Evolutionary conservation across 2,329 filamentous ascomycete species (phyloP).

Genomic region (Calonectria multiphialidica): DNA sequence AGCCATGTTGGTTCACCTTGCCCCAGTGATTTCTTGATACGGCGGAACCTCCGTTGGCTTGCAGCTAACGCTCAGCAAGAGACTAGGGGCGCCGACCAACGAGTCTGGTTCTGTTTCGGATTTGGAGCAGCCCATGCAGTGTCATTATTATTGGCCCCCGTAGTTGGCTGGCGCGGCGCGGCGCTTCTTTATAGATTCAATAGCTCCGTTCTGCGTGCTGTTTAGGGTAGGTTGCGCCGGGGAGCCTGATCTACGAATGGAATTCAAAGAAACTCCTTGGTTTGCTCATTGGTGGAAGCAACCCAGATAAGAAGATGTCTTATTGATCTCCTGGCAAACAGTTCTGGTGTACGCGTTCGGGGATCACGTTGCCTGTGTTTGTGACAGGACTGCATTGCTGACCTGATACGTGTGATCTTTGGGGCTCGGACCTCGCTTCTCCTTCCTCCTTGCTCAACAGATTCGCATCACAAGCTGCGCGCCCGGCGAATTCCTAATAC

Average conservation of each 20-base stretch:
- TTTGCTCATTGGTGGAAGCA: not conserved
- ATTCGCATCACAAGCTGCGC: not conserved
- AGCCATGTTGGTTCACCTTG: not conserved
- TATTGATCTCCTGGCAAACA: not conserved
- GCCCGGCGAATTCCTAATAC: not conserved
- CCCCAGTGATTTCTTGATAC: not conserved
- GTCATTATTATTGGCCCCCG: slow-evolving; percentile 2
- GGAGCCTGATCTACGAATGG: not conserved
- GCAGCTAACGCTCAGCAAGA: not conserved
- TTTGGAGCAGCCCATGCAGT: not conserved
- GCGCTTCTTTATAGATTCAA: not conserved
- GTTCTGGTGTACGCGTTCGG: too few species aligned
- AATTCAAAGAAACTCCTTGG: too few species aligned
- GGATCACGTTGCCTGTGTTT: not conserved
- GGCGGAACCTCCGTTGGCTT: not conserved
- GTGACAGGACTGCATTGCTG: not conserved
- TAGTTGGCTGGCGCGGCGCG: not conserved
- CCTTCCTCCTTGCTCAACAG: not conserved
- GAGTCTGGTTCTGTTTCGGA: slow-evolving; percentile 13
- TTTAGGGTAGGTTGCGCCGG: not conserved
- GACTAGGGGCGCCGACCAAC: not conserved
- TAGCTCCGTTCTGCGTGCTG: not conserved
- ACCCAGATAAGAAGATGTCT: not conserved
- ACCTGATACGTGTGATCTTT: not conserved
- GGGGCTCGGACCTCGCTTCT: not conserved